Conservation (phyloP, 1,139 yeast genomes). For the Kodamaea anthophila region DNA sequence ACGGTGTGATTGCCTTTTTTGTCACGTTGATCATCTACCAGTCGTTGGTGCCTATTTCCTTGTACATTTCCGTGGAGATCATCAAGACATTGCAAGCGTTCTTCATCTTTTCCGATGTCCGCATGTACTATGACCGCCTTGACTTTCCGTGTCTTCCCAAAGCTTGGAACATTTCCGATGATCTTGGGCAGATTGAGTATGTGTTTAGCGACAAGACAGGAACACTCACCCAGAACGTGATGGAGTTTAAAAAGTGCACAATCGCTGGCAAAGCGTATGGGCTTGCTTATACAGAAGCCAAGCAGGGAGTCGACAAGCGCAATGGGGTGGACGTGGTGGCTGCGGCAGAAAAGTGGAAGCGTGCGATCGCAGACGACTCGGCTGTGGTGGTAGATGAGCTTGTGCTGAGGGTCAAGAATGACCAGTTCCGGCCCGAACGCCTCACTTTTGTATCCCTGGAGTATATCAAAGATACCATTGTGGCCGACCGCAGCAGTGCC, state of each 20-base stretch:
- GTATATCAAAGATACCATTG: constrained; percentile 33
- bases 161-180: constrained; percentile 96
- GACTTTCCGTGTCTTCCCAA: constrained; percentile 96
- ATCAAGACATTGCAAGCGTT: constrained; percentile 92
- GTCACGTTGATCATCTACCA: constrained; percentile 88
- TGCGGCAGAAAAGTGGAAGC: constrained; percentile 59
- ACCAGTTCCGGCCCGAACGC: constrained; percentile 56
- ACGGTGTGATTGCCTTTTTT: constrained; percentile 81
- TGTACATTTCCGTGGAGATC: constrained; percentile 90
- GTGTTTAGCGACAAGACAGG: constrained; percentile 97
- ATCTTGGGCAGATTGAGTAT: constrained; percentile 93
- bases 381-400: constrained; percentile 58
- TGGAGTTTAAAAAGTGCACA: constrained; percentile 94
- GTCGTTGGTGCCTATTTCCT: constrained; percentile 88
- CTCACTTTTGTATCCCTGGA: constrained; percentile 78
- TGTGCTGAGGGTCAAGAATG: constrained; percentile 40
- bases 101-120: constrained; percentile 81
- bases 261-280: constrained; percentile 87
- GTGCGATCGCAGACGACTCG: constrained; percentile 58
- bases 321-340: constrained; percentile 73
- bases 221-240: constrained; percentile 89
- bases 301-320: constrained; percentile 86
- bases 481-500: constrained; percentile 29
- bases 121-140: constrained; percentile 77
- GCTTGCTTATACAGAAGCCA: constrained; percentile 91